phyloP scores from a whole-genome alignment of 2,329 filamentous ascomycete species.

The Neodidymelliopsis sp. region DNA sequence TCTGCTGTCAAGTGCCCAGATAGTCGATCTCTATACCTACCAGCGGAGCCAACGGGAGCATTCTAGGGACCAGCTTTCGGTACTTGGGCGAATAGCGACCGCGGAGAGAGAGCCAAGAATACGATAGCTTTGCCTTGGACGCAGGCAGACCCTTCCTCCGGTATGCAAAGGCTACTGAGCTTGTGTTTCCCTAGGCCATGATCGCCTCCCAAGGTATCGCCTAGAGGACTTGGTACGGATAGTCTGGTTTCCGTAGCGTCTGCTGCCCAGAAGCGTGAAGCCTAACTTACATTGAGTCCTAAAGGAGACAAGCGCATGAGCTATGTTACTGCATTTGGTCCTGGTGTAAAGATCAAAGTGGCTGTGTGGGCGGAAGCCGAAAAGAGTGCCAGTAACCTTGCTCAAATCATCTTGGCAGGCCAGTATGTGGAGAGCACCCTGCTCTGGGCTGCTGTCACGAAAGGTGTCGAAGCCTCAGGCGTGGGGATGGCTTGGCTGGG shows the following conservation, averaged over 20 bases:
- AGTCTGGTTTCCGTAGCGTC: constrained; percentile 26
- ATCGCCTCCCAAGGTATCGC: constrained; percentile 36
- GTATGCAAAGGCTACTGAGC: background rate
- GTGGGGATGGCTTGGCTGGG: constrained; percentile 12
- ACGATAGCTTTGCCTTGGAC: constrained; percentile 3
- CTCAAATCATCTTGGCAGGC: constrained; percentile 16
- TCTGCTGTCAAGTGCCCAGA: constrained; percentile 9
- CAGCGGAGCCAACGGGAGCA: constrained; percentile 3
- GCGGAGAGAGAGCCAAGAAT: background rate
- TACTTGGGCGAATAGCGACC: background rate
- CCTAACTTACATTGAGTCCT: background rate
- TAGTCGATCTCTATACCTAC: constrained; percentile 6
- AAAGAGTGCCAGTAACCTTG: constrained; percentile 12
- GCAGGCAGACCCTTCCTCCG: background rate
- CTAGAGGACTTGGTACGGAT: constrained; percentile 36
- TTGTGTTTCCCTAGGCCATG: constrained; percentile 5
- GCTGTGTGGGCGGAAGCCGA: constrained; percentile 10
- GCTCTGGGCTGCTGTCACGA: constrained; percentile 13
- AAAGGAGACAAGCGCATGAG: constrained; percentile 1
- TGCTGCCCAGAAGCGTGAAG: constrained; percentile 5
- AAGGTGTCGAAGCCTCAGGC: constrained; percentile 7
- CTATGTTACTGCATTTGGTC: constrained; percentile 2
- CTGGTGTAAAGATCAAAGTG: constrained; percentile 1
- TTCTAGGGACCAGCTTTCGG: constrained; percentile 3
- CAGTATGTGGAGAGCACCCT: background rate